A percentile compares a stretch with the other conserved stretches of the same genome.
Conservation (phyloP, 257 asterid genomes). For the Solanum sparsipilum region DNA sequence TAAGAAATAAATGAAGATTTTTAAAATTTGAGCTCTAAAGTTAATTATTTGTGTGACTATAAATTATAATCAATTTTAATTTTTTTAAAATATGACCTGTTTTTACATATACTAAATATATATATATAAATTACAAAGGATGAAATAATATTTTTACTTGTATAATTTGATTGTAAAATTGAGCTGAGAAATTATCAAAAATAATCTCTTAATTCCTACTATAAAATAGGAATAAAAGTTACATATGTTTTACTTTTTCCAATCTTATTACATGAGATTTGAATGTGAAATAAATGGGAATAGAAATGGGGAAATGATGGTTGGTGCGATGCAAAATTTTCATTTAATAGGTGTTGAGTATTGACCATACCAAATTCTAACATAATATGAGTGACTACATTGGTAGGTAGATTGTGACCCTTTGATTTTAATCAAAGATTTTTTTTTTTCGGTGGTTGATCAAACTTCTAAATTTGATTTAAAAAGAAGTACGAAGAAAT, state of each 20-base stretch:
- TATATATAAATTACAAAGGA: too few species aligned
- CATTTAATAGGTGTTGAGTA: neutral
- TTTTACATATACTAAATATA: too few species aligned
- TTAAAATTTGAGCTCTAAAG: neutral
- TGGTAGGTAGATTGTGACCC: neutral
- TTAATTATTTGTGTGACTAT: neutral
- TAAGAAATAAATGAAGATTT: neutral
- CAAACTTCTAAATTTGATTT: neutral
- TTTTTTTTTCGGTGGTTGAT: accelerated
- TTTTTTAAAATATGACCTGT: too few species aligned
- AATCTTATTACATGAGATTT: too few species aligned
- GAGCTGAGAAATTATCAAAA: too few species aligned
- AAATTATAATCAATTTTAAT: too few species aligned
- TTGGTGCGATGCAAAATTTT: neutral
- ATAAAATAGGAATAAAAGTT: too few species aligned
- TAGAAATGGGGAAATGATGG: neutral
- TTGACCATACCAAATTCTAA: neutral
- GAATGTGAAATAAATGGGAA: neutral
- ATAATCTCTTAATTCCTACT: too few species aligned
- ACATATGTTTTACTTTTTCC: too few species aligned
- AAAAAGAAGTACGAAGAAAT: too few species aligned
- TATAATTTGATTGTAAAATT: too few species aligned
- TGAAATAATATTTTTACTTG: neutral
- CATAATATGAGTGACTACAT: neutral
- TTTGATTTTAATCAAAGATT: neutral